Evolutionary conservation across 768 basidiomycete species (phyloP).

Genomic region (Lactifluus subvellereus): DNA sequence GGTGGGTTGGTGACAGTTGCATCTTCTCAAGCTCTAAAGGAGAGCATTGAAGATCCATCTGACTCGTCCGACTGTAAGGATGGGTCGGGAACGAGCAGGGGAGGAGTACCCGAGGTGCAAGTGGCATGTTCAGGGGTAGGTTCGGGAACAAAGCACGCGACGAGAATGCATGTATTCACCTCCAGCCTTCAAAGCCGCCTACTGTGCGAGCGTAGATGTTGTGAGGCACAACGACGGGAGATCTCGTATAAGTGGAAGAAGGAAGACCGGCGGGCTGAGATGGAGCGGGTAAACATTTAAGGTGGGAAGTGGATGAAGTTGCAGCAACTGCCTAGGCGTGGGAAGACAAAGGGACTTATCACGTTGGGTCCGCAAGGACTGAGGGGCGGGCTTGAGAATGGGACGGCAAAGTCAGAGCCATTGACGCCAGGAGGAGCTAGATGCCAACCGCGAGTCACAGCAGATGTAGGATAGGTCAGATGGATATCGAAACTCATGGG

Average conservation of each 20-base stretch:
- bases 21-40: constrained; percentile 20
- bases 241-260: constrained; percentile 60
- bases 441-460: too few relatives aligned
- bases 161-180: constrained; percentile 43
- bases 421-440: too few relatives aligned
- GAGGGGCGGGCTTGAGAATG: constrained; percentile 23
- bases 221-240: constrained; percentile 67
- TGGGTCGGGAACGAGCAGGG: constrained; percentile 55
- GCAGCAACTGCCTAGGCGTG: constrained; percentile 6
- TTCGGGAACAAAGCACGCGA: constrained; percentile 29
- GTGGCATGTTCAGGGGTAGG: constrained; percentile 15
- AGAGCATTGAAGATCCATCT: constrained; percentile 42
- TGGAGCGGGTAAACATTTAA: constrained; percentile 34
- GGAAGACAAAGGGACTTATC: background rate
- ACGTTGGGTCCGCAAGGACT: background rate
- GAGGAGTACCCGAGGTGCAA: constrained; percentile 28
- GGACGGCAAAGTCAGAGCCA: constrained; percentile 3
- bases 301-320: constrained; percentile 44
- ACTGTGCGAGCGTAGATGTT: constrained; percentile 52
- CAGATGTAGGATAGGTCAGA: too few relatives aligned
- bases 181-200: constrained; percentile 25
- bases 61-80: constrained; percentile 62
- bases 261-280: constrained; percentile 35
- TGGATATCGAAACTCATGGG: too few relatives aligned
- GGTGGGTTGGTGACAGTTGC: constrained; percentile 25